Evolutionary conservation across 78 protist species (phyloP).

Genomic region (Cyanophora paradoxa): DNA sequence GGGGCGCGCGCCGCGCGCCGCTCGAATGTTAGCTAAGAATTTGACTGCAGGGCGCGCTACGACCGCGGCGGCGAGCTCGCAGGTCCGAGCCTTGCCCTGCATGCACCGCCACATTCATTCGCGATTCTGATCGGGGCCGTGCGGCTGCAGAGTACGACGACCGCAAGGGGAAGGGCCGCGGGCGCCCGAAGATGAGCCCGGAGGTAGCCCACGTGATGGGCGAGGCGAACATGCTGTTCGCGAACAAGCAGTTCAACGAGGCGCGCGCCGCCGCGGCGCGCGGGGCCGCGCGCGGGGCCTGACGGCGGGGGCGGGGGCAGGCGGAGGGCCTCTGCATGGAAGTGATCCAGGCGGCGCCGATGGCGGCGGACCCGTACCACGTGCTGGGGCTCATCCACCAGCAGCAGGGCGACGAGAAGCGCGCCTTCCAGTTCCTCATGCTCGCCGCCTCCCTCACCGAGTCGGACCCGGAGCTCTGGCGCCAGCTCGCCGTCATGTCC

Average conservation of each 20-base stretch:
- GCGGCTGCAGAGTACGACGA: too few species aligned
- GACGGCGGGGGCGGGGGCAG: too few species aligned
- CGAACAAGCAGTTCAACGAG: neutral
- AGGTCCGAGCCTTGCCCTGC: too few species aligned
- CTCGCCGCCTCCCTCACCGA: neutral
- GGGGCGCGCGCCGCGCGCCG: too few species aligned
- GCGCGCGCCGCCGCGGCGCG: too few species aligned
- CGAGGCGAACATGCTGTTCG: neutral
- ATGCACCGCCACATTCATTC: too few species aligned
- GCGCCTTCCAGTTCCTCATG: neutral
- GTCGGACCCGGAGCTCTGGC: neutral
- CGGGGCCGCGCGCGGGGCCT: too few species aligned
- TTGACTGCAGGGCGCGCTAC: too few species aligned
- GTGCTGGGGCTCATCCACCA: constrained; percentile 14
- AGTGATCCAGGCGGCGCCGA: neutral
- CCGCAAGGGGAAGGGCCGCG: too few species aligned
- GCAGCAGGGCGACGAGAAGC: neutral
- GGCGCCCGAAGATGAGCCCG: neutral
- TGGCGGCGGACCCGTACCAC: neutral
- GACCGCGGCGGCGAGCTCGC: too few species aligned
- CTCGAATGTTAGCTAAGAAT: too few species aligned
- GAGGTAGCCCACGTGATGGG: neutral
- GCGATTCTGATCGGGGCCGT: too few species aligned
- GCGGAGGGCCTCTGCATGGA: neutral
- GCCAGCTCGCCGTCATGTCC: neutral